A percentile compares a stretch with the other conserved stretches of the same genome.
Evolutionary conservation across 352 stramenopile genomes (phyloP).

Genomic region (Stramenopiles sp.): DNA sequence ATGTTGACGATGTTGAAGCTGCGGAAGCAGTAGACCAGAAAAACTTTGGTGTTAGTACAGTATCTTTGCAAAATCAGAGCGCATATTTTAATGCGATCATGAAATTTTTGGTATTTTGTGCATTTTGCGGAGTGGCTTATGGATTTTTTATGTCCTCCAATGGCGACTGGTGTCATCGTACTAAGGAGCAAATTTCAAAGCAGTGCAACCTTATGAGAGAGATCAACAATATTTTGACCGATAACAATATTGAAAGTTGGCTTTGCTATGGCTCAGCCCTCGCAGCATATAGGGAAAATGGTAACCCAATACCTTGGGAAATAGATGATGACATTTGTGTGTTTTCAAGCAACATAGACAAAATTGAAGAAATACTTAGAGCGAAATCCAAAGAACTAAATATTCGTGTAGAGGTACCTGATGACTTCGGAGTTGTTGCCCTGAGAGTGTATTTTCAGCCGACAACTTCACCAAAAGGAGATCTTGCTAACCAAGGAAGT

Average conservation of each 20-base stretch:
- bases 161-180: slow-evolving; percentile 3
- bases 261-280: neutral
- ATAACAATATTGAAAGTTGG: slow-evolving; percentile 3
- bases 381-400: neutral
- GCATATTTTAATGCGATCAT: neutral
- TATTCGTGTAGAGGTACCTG: neutral
- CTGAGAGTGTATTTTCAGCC: neutral
- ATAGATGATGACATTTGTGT: slow-evolving; percentile 7
- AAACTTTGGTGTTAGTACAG: too few relatives aligned
- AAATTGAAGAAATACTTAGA: neutral
- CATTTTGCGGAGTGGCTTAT: neutral
- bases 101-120: neutral
- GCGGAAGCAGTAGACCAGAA: too few relatives aligned
- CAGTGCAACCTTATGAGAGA: neutral
- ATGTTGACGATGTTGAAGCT: too few relatives aligned
- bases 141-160: neutral
- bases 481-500: too few relatives aligned
- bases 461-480: too few relatives aligned
- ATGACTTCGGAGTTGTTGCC: neutral
- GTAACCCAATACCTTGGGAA: slow-evolving; percentile 6
- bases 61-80: neutral
- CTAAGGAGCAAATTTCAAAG: neutral
- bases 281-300: slow-evolving; percentile 7
- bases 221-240: neutral
- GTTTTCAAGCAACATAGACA: neutral